phyloP scores from a whole-genome alignment of 2,329 filamentous ascomycete genomes.

The Zymoseptoria tritici region DNA sequence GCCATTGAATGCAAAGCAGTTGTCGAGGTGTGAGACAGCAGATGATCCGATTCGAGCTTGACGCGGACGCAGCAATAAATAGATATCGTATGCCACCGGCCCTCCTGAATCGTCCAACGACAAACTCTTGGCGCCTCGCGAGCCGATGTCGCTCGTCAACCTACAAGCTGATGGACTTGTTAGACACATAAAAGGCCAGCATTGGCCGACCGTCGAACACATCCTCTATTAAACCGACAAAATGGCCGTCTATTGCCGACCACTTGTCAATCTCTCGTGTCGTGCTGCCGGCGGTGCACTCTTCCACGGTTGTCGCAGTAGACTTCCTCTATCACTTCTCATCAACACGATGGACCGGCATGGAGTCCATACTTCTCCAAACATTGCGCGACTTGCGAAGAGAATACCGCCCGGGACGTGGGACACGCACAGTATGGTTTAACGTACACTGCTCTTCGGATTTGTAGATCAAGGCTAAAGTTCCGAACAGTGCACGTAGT shows the following conservation, averaged over 20 bases:
- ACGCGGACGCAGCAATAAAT: neutral
- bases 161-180: neutral
- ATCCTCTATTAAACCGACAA: neutral
- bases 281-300: neutral
- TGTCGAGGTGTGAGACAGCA: neutral
- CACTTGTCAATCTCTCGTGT: neutral
- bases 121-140: neutral
- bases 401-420: conserved; percentile 43
- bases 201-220: neutral
- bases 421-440: conserved; percentile 37
- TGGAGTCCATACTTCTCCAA: neutral
- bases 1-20: neutral
- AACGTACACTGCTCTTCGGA: neutral
- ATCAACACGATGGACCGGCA: neutral
- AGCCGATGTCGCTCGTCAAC: neutral
- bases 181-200: neutral
- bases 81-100: neutral
- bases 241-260: neutral
- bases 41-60: too few relatives aligned
- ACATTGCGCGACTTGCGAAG: conserved; percentile 12
- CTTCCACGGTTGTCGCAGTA: neutral
- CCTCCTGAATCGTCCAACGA: neutral
- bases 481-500: conserved; percentile 49
- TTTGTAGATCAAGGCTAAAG: neutral
- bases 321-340: neutral